phyloP scores from a whole-genome alignment of 345 rosid species.

The Moringa oleifera region DNA sequence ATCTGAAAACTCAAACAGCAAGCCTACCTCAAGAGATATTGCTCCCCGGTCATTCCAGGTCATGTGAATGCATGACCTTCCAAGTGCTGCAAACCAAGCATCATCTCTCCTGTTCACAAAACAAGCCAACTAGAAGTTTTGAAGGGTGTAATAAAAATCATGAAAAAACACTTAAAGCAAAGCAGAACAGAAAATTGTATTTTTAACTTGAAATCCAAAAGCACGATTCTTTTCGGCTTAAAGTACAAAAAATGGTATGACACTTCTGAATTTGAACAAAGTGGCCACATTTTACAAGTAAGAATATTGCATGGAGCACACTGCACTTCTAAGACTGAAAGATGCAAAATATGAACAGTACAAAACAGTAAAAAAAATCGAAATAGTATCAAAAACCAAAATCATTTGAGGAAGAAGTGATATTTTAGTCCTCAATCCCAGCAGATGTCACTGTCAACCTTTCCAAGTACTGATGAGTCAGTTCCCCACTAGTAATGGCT shows the following conservation, averaged over 20 bases:
- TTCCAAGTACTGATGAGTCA: slow-evolving; percentile 72
- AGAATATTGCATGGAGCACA: too few species aligned
- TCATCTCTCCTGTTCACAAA: slow-evolving; percentile 70
- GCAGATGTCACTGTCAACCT: slow-evolving; percentile 31
- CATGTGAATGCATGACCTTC: slow-evolving; percentile 84
- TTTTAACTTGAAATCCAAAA: too few species aligned
- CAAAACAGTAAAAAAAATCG: too few species aligned
- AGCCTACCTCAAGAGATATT: slow-evolving; percentile 79
- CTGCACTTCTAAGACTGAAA: too few species aligned
- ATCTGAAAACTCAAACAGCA: not conserved
- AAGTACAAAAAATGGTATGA: not conserved
- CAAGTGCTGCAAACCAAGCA: slow-evolving; percentile 90
- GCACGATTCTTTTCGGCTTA: not conserved
- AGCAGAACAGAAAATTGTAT: not conserved
- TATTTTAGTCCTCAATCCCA: not conserved
- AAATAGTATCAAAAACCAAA: too few species aligned
- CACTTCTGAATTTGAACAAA: too few species aligned
- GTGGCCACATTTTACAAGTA: too few species aligned
- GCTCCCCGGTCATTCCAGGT: slow-evolving; percentile 95
- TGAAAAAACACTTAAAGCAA: not conserved
- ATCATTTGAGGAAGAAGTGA: not conserved
- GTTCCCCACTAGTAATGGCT: slow-evolving; percentile 89
- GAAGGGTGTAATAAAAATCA: not conserved
- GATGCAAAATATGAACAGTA: too few species aligned
- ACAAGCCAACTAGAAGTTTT: slow-evolving; percentile 8